These are phyloP conservation scores for Vaccinium corymbosum DNA, from an alignment of 148 eudicot species.

Conservation along the genomic window DNA sequence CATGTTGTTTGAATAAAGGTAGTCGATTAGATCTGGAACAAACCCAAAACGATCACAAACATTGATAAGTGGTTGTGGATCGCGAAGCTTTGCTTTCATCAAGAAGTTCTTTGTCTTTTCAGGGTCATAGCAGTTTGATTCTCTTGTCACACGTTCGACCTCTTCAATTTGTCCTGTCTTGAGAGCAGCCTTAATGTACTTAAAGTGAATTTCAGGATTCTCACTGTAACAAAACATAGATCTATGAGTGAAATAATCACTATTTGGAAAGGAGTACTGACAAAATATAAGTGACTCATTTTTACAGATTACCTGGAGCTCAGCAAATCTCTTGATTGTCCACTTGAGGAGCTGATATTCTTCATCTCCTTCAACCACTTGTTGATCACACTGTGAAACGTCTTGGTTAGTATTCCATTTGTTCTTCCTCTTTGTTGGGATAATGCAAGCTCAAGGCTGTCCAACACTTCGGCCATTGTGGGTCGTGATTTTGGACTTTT, in stretches of 20 bases:
- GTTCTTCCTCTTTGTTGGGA: not conserved
- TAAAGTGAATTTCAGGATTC: slow-evolving; percentile 21
- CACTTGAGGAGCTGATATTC: not conserved
- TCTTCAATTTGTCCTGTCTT: slow-evolving; percentile 83
- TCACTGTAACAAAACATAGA: not conserved
- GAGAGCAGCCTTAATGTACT: slow-evolving; percentile 83
- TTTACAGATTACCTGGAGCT: not conserved
- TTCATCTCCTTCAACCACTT: not conserved
- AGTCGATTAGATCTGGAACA: slow-evolving; percentile 78
- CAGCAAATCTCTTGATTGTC: not conserved
- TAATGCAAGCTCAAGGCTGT: not conserved
- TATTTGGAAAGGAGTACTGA: not conserved
- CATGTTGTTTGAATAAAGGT: slow-evolving; percentile 36
- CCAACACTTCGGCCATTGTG: not conserved
- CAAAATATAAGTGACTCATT: not conserved
- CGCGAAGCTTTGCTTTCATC: slow-evolving; percentile 76
- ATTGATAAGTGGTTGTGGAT: slow-evolving; percentile 38
- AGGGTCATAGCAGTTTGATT: slow-evolving; percentile 24
- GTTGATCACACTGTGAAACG: not conserved
- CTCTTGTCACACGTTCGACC: slow-evolving; percentile 78
- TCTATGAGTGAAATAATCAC: not conserved
- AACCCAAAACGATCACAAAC: slow-evolving; percentile 87
- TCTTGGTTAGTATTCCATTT: not conserved
- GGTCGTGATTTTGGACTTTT: not conserved
- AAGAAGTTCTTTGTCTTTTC: slow-evolving; percentile 79